Evolutionary conservation across 805 yeast species (phyloP).

Genomic region (Wickerhamomyces xylosicus): DNA sequence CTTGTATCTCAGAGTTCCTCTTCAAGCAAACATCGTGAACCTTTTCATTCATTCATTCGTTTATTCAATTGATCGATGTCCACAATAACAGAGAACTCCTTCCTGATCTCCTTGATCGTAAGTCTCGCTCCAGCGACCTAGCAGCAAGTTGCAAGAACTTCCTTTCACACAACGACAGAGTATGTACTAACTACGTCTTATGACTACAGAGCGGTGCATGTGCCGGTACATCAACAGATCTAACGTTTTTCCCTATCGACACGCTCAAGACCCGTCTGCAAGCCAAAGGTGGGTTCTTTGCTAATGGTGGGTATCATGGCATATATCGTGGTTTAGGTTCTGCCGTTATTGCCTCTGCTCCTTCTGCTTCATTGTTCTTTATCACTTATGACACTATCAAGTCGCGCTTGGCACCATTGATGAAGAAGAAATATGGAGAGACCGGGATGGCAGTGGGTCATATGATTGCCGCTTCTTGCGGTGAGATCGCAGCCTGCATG

Average conservation of each 20-base stretch:
- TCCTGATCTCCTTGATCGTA: background rate
- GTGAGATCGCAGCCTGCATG: slow-evolving; percentile 88
- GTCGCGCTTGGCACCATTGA: slow-evolving; percentile 27
- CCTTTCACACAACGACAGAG: background rate
- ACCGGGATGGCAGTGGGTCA: slow-evolving; percentile 41
- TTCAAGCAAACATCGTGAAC: no score
- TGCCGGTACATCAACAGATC: slow-evolving; percentile 94
- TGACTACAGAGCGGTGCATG: slow-evolving; percentile 67
- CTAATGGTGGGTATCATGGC: slow-evolving; percentile 89
- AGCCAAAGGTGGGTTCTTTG: slow-evolving; percentile 89
- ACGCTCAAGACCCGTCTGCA: slow-evolving; percentile 91
- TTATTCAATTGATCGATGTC: no score
- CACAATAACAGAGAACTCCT: background rate
- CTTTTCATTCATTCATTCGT: no score
- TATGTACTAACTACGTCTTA: background rate
- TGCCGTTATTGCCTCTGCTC: slow-evolving; percentile 91
- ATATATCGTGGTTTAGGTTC: slow-evolving; percentile 89
- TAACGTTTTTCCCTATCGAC: slow-evolving; percentile 92
- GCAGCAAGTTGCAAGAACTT: no score
- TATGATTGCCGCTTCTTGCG: slow-evolving; percentile 81
- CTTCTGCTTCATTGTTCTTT: slow-evolving; percentile 69
- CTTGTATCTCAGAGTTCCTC: no score
- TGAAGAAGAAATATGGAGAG: slow-evolving; percentile 18
- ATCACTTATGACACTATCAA: slow-evolving; percentile 79
- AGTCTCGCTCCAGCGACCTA: no score